Evolutionary conservation across 495 filamentous ascomycete genomes (phyloP).

Genomic region (Margaritispora aquatica): DNA sequence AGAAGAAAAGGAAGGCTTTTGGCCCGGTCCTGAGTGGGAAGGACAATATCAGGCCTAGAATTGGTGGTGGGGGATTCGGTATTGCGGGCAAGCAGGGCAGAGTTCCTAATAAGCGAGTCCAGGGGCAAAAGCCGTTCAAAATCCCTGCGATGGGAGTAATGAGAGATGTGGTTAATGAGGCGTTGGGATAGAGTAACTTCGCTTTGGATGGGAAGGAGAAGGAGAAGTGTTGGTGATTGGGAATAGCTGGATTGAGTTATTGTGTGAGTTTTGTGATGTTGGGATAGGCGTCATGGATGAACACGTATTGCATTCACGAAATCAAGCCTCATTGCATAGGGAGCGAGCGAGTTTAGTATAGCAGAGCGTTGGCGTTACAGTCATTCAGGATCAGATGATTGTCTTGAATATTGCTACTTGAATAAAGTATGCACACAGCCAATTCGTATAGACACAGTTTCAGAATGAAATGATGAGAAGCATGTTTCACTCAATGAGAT

Average conservation of each 20-base stretch:
- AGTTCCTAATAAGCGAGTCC: constrained; percentile 10
- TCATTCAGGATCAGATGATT: neutral
- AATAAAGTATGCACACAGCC: neutral
- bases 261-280: constrained; percentile 1
- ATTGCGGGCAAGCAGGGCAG: neutral
- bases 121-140: constrained; percentile 32
- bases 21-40: constrained; percentile 11
- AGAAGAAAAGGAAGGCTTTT: neutral
- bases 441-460: neutral
- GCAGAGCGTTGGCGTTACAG: neutral
- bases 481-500: neutral
- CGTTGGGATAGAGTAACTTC: constrained; percentile 4
- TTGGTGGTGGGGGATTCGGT: neutral
- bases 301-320: neutral
- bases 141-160: constrained; percentile 31
- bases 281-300: neutral
- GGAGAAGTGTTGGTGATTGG: neutral
- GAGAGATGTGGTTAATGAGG: constrained; percentile 29
- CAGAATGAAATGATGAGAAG: neutral
- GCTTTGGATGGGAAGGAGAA: neutral
- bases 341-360: neutral
- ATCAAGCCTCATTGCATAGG: neutral
- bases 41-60: neutral
- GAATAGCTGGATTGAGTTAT: neutral
- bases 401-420: constrained; percentile 2